A percentile compares a stretch with the other conserved stretches of the same genome.
These are phyloP conservation scores for Lolium multiflorum DNA, from an alignment of 176 grass and related monocot species.

Conservation along the genomic window DNA sequence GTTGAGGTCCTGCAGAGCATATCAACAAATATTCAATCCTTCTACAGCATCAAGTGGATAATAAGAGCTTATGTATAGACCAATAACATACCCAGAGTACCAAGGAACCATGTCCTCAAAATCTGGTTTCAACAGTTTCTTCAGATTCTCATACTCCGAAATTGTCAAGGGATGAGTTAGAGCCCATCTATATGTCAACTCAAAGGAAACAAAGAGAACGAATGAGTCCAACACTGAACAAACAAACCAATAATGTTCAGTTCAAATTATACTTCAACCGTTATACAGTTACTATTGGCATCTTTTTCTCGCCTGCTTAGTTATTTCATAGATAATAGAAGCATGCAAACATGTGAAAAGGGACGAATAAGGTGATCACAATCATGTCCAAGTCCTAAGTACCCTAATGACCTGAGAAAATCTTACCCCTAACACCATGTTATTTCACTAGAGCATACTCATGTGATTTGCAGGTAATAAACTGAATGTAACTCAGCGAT, in stretches of 20 bases:
- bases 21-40: slow-evolving; percentile 15
- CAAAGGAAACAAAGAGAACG: slow-evolving; percentile 15
- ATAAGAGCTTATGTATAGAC: slow-evolving; percentile 41
- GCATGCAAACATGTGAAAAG: slow-evolving; percentile 18
- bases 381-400: neutral
- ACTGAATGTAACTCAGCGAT: slow-evolving; percentile 29
- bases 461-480: slow-evolving; percentile 27
- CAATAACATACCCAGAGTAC: slow-evolving; percentile 91
- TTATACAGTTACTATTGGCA: slow-evolving; percentile 16
- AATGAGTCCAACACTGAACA: slow-evolving; percentile 28
- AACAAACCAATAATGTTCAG: slow-evolving; percentile 18
- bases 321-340: slow-evolving; percentile 10
- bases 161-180: slow-evolving; percentile 84
- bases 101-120: slow-evolving; percentile 99
- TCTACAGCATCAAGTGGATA: slow-evolving; percentile 34
- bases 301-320: neutral
- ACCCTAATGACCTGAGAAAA: slow-evolving; percentile 26
- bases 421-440: neutral
- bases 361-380: slow-evolving; percentile 10
- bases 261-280: neutral
- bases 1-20: slow-evolving; percentile 81
- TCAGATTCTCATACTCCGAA: slow-evolving; percentile 90
- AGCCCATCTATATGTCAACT: slow-evolving; percentile 71
- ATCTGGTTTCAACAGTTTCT: slow-evolving; percentile 96
- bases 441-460: slow-evolving; percentile 18